Percentiles rank a stretch among this genome's conserved stretches.
These are phyloP conservation scores for Leccinum obscurum DNA, from an alignment of 768 basidiomycete genomes.

Conservation along the genomic window DNA sequence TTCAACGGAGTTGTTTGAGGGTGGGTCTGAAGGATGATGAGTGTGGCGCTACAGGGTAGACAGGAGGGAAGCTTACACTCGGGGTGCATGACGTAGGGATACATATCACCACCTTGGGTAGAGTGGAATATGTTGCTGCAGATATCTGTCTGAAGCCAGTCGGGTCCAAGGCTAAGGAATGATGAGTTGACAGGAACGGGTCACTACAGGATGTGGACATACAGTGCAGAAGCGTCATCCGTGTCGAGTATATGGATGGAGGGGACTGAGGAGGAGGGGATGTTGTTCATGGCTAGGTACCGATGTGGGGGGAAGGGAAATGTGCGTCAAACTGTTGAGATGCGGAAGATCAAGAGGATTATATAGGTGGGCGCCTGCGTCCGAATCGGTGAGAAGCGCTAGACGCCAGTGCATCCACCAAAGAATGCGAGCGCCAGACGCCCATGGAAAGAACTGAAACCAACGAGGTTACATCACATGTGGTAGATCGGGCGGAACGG, in stretches of 20 bases:
- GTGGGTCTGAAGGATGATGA: slow-evolving; percentile 11
- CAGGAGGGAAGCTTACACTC: slow-evolving; percentile 7
- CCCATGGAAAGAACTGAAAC: slow-evolving; percentile 5
- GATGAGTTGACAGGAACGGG: slow-evolving; percentile 11
- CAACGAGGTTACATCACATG: too few relatives aligned
- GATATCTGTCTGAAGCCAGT: background rate
- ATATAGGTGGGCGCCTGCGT: slow-evolving; percentile 15
- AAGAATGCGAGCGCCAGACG: background rate
- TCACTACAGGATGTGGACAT: slow-evolving; percentile 9
- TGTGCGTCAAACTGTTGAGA: slow-evolving; percentile 10
- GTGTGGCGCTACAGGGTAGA: slow-evolving; percentile 15
- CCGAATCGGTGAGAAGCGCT: slow-evolving; percentile 9
- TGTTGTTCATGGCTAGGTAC: slow-evolving; percentile 13
- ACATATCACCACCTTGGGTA: background rate
- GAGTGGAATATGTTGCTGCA: background rate
- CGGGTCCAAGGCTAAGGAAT: slow-evolving; percentile 11
- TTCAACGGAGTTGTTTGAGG: background rate
- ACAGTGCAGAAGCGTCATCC: slow-evolving; percentile 17
- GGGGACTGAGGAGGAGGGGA: slow-evolving; percentile 16
- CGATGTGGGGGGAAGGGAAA: background rate
- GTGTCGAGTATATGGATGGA: slow-evolving; percentile 16
- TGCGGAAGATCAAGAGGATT: slow-evolving; percentile 8
- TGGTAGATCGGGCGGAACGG: slow-evolving; percentile 2
- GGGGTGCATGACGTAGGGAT: background rate
- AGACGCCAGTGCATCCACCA: slow-evolving; percentile 14